Conservation (phyloP, 2,329 filamentous ascomycete species). For the Ascochyta fabae region DNA sequence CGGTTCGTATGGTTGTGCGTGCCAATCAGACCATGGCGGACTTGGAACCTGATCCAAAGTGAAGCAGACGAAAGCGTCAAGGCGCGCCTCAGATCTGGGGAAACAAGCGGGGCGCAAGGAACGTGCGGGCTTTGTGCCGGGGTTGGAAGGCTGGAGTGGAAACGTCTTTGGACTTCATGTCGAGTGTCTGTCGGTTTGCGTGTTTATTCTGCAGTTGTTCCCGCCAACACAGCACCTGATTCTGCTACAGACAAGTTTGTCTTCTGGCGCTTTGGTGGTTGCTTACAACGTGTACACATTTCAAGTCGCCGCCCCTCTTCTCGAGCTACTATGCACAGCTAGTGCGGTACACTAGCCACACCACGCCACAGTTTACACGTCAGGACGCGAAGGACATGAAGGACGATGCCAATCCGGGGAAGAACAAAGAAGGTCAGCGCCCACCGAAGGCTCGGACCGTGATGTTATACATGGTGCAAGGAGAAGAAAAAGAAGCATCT, state of each 20-base stretch:
- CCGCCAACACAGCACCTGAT: background rate
- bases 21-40: constrained; percentile 5
- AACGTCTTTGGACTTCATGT: background rate
- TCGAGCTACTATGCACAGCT: no score
- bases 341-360: no score
- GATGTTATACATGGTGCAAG: no score
- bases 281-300: no score
- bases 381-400: no score
- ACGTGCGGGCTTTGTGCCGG: background rate
- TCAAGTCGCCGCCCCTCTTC: no score
- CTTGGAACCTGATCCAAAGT: background rate
- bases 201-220: background rate
- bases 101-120: constrained; percentile 7
- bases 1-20: background rate
- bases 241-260: background rate
- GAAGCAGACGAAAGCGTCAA: constrained; percentile 5
- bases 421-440: no score
- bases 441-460: no score
- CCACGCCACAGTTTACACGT: no score
- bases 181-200: background rate
- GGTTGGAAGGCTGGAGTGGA: constrained; percentile 4
- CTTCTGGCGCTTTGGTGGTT: no score
- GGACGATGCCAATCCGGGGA: no score
- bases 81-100: constrained; percentile 6
- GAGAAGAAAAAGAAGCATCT: no score